phyloP scores from a whole-genome alignment of 2,329 filamentous ascomycete species.

The Xylaria sp. region DNA sequence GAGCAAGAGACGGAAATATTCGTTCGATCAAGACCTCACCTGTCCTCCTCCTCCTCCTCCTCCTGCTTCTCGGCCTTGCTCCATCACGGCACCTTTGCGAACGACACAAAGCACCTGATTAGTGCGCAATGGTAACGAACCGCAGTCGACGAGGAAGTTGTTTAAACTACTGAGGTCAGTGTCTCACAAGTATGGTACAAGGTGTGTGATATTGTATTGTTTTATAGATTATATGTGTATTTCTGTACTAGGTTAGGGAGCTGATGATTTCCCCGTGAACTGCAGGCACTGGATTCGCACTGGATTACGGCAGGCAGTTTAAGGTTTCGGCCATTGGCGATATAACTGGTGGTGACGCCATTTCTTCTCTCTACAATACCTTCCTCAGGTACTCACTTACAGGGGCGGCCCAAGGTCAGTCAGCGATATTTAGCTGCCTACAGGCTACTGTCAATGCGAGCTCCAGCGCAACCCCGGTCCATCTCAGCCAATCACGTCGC shows the following conservation, averaged over 20 bases:
- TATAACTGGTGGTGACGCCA: background rate
- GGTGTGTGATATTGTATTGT: background rate
- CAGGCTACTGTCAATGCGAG: slow-evolving; percentile 7
- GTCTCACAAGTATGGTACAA: background rate
- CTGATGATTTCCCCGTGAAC: slow-evolving; percentile 8
- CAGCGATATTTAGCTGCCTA: background rate
- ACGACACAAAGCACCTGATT: background rate
- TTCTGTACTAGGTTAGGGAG: background rate
- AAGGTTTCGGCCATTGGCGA: background rate
- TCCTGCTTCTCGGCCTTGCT: background rate
- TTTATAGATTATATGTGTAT: background rate
- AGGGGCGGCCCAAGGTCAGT: background rate
- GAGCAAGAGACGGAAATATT: background rate
- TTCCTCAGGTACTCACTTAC: background rate
- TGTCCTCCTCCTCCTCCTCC: background rate
- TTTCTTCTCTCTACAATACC: background rate
- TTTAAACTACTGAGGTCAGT: background rate
- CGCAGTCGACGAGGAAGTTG: slow-evolving; percentile 1
- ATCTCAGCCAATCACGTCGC: slow-evolving; percentile 31
- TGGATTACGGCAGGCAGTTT: background rate
- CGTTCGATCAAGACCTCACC: background rate
- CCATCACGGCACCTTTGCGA: background rate
- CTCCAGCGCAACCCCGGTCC: slow-evolving; percentile 9
- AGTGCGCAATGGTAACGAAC: slow-evolving; percentile 6
- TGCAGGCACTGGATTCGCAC: slow-evolving; percentile 5